Conservation (phyloP, 139 green algal species). For the Micractinium conductrix region DNA sequence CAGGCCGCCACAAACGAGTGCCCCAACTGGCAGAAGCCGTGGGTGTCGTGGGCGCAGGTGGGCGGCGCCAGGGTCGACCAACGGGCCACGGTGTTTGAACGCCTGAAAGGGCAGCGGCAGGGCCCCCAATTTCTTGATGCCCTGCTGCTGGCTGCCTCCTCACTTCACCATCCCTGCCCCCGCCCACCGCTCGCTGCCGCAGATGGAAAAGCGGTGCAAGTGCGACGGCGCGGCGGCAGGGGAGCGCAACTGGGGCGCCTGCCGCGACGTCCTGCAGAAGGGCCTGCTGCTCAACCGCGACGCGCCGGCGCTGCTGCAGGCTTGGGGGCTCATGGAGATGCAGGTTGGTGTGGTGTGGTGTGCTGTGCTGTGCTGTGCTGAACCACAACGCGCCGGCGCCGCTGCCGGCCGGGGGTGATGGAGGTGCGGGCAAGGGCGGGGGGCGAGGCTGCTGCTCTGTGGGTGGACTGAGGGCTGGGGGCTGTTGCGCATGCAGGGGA, state of each 20-base stretch:
- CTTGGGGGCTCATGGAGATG: constrained; percentile 82
- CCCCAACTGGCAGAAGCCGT: constrained; percentile 43
- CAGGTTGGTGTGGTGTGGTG: constrained; percentile 3
- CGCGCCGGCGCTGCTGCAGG: constrained; percentile 56
- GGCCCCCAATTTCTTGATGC: too few species aligned
- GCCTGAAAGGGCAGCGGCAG: too few species aligned
- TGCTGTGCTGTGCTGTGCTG: too few species aligned
- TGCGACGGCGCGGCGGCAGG: neutral
- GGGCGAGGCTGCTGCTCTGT: too few species aligned
- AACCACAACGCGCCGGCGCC: too few species aligned
- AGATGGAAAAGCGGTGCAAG: constrained; percentile 65
- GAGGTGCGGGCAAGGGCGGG: too few species aligned
- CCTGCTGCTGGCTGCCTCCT: too few species aligned
- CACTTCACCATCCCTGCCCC: neutral
- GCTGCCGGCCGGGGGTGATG: too few species aligned
- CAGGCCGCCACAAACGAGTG: too few species aligned
- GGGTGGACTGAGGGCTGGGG: too few species aligned
- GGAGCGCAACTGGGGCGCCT: constrained; percentile 16
- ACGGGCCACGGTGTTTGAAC: too few species aligned
- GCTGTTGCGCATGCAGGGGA: too few species aligned
- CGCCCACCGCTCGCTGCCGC: neutral
- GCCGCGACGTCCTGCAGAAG: constrained; percentile 63
- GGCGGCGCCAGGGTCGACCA: neutral
- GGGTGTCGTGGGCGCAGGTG: constrained; percentile 59
- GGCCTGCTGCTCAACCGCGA: constrained; percentile 69